These are phyloP conservation scores for Sphagnum tenellum DNA, from an alignment of 225 moss, liverwort and hornwort genomes.

Conservation along the genomic window DNA sequence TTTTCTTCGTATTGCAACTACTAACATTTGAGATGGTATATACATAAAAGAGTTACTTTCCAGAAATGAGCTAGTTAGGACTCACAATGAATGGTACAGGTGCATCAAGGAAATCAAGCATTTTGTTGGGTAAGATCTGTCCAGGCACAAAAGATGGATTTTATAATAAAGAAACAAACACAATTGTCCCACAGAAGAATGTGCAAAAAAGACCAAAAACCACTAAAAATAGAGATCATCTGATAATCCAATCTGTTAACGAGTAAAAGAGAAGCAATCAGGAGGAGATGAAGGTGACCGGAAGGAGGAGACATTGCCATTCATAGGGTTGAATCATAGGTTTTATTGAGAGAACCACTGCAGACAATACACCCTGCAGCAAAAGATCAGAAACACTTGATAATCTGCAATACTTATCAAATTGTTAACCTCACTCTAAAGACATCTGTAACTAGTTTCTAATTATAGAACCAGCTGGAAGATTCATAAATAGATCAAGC, in stretches of 20 bases:
- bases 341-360: constrained; percentile 79
- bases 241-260: too few species aligned
- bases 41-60: too few species aligned
- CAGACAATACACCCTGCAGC: constrained; percentile 82
- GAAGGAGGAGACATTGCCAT: constrained; percentile 94
- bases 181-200: background rate
- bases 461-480: too few species aligned
- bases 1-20: too few species aligned
- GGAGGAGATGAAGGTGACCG: constrained; percentile 40
- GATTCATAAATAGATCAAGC: too few species aligned
- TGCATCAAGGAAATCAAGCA: constrained; percentile 97
- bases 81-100: constrained; percentile 95
- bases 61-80: background rate
- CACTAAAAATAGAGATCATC: too few species aligned
- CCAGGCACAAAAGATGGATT: background rate
- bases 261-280: too few species aligned
- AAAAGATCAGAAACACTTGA: background rate
- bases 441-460: too few species aligned
- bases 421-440: too few species aligned
- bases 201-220: background rate
- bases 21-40: too few species aligned
- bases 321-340: constrained; percentile 95
- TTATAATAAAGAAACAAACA: too few species aligned
- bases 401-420: too few species aligned
- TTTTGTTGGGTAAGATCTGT: constrained; percentile 87